Conservation (phyloP, 129 eudicot genomes). For the Calendula officinalis region DNA sequence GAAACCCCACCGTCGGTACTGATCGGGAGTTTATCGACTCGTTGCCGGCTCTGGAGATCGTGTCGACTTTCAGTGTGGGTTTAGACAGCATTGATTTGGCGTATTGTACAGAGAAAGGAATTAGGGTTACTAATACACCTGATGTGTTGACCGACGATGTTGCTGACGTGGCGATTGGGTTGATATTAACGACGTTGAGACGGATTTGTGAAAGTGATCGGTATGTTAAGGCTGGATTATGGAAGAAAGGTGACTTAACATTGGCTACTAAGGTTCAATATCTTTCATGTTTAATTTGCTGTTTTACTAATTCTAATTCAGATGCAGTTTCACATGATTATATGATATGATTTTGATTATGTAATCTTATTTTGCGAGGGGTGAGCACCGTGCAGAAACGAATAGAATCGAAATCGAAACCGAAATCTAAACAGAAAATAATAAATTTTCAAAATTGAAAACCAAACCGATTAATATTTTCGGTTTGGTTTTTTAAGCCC, state of each 20-base stretch:
- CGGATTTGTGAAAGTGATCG: conserved; percentile 45
- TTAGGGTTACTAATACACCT: too few relatives aligned
- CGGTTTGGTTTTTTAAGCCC: too few relatives aligned
- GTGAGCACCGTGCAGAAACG: too few relatives aligned
- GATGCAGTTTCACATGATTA: too few relatives aligned
- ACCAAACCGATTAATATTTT: too few relatives aligned
- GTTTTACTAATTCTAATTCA: too few relatives aligned
- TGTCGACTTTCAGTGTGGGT: conserved; percentile 45
- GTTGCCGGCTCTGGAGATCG: conserved; percentile 45
- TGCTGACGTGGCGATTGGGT: conserved; percentile 50
- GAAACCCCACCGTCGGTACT: conserved; percentile 30
- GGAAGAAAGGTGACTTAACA: conserved; percentile 43
- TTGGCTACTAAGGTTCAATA: conserved; percentile 41
- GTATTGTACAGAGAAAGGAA: conserved; percentile 48
- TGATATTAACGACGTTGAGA: conserved; percentile 44
- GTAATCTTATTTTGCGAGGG: too few relatives aligned
- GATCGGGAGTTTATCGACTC: conserved; percentile 42
- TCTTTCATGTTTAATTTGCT: too few relatives aligned
- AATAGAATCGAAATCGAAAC: too few relatives aligned
- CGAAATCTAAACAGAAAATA: too few relatives aligned
- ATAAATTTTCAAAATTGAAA: too few relatives aligned
- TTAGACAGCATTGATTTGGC: conserved; percentile 46
- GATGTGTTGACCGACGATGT: conserved; percentile 50
- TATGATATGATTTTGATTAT: too few relatives aligned
- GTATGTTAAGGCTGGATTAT: conserved; percentile 37